Base-by-base conservation (phyloP, 2,329 filamentous ascomycete genomes). In the Ophiocordyceps unilateralis region DNA sequence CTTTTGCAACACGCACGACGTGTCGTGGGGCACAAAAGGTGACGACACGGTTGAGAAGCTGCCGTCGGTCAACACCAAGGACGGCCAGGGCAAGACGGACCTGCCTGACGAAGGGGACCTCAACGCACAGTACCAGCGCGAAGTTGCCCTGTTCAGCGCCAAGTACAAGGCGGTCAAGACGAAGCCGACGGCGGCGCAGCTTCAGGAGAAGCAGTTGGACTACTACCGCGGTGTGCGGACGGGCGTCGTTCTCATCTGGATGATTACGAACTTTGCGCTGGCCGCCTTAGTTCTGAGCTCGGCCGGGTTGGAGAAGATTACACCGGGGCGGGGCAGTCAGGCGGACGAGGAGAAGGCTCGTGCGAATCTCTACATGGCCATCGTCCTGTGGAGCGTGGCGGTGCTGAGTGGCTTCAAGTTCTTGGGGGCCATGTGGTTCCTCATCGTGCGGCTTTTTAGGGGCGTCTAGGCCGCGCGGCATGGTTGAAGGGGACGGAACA, bases 1-100 rank as follows among this genome's bases (percentile, higher is more conserved):
- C 47, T 98, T 98, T 65, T 96, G 88, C 66, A 95, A 95, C 64
- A 94, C 88, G 22, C 88, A 95, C 70, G 88, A 95, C 57, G 91
- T 95, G 50, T 93, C 88, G 4, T 95, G 88, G 88, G 88, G 88
- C 55, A 98, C 91, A 37, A 98, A 96, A 63, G 91, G 91, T 53
- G 91, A 96, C 59, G 89, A 95, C 65, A 95, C 94, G 62, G 74
- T 89, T 7, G 87, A 93, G 53, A 88, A 89, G 56, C 75, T 95
- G 43, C 85, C 86, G 2, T 85, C 80, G 0, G 89, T 91, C 52
- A 88, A 80, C 52, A 81, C 88, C 43, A 94, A 95, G 60, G 83
- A 93, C 39, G 89, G 86, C 51, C 64, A 69, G 51, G 91, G 88
- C 52, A 95, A 96, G 69, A 91, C 93, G 48, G 88, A 96, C 51